Evolutionary conservation across 2,329 filamentous ascomycete species (phyloP).

Genomic region (Arthrobotrys musiformis): DNA sequence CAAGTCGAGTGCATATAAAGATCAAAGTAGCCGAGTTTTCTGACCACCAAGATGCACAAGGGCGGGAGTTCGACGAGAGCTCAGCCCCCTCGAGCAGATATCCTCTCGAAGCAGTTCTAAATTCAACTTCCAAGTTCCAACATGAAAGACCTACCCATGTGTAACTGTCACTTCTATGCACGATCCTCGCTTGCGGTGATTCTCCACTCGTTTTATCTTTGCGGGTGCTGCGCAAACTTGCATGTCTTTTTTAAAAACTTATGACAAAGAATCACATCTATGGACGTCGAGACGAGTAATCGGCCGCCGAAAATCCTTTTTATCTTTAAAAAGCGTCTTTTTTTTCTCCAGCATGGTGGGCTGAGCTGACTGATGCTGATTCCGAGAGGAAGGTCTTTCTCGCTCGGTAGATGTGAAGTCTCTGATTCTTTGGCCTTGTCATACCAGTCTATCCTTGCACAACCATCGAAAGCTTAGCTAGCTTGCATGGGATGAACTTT

Average conservation of each 20-base stretch:
- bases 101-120: conserved; percentile 1
- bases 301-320: neutral
- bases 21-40: conserved; percentile 24
- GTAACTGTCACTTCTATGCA: conserved; percentile 15
- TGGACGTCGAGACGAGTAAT: conserved; percentile 13
- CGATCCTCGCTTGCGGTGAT: conserved; percentile 33
- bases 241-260: conserved; percentile 14
- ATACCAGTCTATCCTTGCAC: conserved; percentile 16
- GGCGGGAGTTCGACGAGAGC: conserved; percentile 24
- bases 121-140: conserved; percentile 19
- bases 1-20: neutral
- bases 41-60: conserved; percentile 24
- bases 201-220: conserved; percentile 12
- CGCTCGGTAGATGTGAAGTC: neutral
- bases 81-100: conserved; percentile 23
- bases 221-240: conserved; percentile 25
- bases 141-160: neutral
- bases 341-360: conserved; percentile 3
- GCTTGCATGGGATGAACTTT: conserved; percentile 15
- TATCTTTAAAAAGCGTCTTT: neutral
- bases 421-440: neutral
- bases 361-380: conserved; percentile 18
- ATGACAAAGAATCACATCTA: conserved; percentile 19
- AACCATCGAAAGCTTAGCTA: conserved; percentile 17
- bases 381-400: conserved; percentile 39